Conservation (phyloP, 106 monocot species). For the Gastrodia elata region DNA sequence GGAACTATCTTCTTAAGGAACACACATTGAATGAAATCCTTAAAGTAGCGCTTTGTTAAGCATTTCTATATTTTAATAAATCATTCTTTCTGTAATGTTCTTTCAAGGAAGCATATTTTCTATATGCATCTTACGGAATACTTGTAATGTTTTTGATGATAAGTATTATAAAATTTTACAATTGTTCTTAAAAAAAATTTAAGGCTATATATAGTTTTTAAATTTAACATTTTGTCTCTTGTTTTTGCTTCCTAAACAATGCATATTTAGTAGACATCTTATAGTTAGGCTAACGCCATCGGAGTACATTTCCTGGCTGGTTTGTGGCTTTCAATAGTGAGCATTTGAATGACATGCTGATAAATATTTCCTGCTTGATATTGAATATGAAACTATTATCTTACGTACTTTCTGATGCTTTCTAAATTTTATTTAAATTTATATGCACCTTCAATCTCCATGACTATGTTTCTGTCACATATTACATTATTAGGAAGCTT, state of each 20-base stretch:
- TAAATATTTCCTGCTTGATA: background rate
- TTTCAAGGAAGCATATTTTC: background rate
- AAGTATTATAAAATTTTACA: background rate
- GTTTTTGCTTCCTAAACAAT: background rate
- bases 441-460: background rate
- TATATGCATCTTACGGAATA: background rate
- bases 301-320: background rate
- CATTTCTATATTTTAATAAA: background rate
- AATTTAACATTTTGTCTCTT: background rate
- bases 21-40: background rate
- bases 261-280: background rate
- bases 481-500: background rate
- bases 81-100: background rate
- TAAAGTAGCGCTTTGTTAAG: background rate
- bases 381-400: background rate
- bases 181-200: background rate
- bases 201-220: background rate
- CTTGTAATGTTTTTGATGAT: background rate
- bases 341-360: background rate
- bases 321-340: background rate
- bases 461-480: background rate
- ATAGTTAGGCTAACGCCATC: background rate
- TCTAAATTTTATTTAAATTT: background rate
- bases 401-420: background rate
- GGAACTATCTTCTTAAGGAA: background rate